These are phyloP conservation scores for Penicillium paxilli DNA, from an alignment of 495 filamentous ascomycete genomes.

Conservation along the genomic window DNA sequence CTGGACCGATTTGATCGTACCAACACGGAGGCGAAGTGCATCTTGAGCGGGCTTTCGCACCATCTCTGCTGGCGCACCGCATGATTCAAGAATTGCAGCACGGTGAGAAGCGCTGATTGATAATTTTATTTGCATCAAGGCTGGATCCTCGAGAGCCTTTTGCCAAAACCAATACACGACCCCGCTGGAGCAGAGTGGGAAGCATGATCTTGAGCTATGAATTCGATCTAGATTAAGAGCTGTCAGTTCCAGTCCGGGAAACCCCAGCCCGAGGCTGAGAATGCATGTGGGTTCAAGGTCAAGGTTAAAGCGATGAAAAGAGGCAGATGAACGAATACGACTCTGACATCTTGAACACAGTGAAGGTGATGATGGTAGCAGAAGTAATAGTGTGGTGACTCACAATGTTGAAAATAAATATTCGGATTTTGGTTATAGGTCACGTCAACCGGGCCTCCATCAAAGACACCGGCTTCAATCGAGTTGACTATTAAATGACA, in stretches of 20 bases:
- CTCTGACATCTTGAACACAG: too few relatives aligned
- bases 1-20: conserved; percentile 7
- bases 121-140: conserved; percentile 9
- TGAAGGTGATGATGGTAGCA: too few relatives aligned
- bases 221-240: neutral
- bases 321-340: too few relatives aligned
- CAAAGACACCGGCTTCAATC: neutral
- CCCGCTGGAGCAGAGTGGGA: conserved; percentile 6
- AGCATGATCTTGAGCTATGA: conserved; percentile 9
- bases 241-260: neutral
- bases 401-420: conserved; percentile 13
- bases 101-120: conserved; percentile 7
- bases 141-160: conserved; percentile 4
- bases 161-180: conserved; percentile 5
- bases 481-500: neutral
- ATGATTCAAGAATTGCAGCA: conserved; percentile 1
- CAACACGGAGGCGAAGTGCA: conserved; percentile 6
- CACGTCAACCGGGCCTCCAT: conserved; percentile 1
- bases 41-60: conserved; percentile 5
- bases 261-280: too few relatives aligned
- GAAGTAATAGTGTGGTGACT: too few relatives aligned
- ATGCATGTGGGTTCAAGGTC: too few relatives aligned
- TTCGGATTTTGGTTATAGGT: conserved; percentile 6
- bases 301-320: too few relatives aligned
- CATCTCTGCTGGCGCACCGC: neutral